Evolutionary conservation across 495 filamentous ascomycete species (phyloP).

Genomic region (Xylaria castorea): DNA sequence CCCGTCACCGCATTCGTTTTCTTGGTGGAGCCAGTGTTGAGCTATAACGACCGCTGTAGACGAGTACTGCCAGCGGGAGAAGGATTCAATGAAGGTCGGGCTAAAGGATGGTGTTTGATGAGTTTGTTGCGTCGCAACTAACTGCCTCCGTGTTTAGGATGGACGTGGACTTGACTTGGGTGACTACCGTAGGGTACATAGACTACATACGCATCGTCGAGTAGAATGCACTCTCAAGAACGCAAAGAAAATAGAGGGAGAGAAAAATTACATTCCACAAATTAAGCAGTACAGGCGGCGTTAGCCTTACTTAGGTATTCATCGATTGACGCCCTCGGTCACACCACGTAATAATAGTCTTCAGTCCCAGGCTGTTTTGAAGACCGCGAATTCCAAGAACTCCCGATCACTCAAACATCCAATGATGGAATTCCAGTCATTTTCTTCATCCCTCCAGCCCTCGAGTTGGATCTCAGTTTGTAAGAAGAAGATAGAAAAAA

Average conservation of each 20-base stretch:
- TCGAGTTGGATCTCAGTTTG: not conserved
- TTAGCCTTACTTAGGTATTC: not conserved
- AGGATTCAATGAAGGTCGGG: not conserved
- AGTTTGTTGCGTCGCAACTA: not conserved
- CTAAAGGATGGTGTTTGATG: not conserved
- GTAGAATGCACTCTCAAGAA: not conserved
- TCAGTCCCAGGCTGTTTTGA: not conserved
- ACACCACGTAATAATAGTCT: no score
- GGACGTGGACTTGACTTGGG: not conserved
- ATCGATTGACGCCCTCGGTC: not conserved
- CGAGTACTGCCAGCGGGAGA: not conserved
- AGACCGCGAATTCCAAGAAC: not conserved
- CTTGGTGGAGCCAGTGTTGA: slow-evolving; percentile 27
- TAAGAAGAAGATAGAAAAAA: no score
- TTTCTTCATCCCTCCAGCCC: not conserved
- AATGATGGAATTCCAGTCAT: not conserved
- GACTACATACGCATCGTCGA: not conserved
- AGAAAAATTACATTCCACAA: not conserved
- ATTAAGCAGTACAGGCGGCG: not conserved
- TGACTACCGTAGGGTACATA: not conserved
- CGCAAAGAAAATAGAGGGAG: not conserved
- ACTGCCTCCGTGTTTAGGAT: not conserved
- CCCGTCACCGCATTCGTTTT: slow-evolving; percentile 33
- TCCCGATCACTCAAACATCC: not conserved
- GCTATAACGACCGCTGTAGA: not conserved